Conservation (phyloP, 2,329 filamentous ascomycete genomes). For the Chaetothyriales sp. region DNA sequence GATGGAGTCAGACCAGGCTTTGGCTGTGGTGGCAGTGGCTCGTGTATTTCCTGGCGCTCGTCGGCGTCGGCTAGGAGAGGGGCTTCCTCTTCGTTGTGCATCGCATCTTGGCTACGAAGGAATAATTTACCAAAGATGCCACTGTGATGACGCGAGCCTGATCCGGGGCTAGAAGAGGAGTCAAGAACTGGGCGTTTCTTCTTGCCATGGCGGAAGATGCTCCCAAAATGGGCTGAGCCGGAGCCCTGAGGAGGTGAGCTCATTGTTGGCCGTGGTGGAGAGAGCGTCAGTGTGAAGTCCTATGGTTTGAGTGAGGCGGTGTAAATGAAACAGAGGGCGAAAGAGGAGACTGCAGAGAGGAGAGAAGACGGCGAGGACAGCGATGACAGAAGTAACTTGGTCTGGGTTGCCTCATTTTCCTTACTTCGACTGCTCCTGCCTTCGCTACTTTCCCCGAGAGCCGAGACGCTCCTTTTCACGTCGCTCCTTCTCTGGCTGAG, state of each 20-base stretch:
- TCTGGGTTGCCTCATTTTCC: background rate
- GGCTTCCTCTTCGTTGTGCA: background rate
- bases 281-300: too few relatives aligned
- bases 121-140: background rate
- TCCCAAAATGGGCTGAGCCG: background rate
- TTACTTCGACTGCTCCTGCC: background rate
- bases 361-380: too few relatives aligned
- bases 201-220: background rate
- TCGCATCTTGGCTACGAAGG: background rate
- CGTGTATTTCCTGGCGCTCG: background rate
- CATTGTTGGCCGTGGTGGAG: background rate
- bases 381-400: background rate
- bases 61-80: background rate
- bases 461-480: background rate
- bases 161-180: background rate
- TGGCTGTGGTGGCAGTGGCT: background rate
- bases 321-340: background rate
- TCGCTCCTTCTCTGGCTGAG: background rate
- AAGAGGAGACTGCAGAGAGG: too few relatives aligned
- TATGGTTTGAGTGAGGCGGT: background rate
- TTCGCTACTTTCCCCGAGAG: too few relatives aligned
- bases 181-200: background rate
- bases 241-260: background rate
- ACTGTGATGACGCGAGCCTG: background rate
- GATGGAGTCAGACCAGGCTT: background rate